A percentile compares a stretch with the other conserved stretches of the same genome.
phyloP scores from a whole-genome alignment of 306 rosid genomes.

The Citrullus colocynthis region DNA sequence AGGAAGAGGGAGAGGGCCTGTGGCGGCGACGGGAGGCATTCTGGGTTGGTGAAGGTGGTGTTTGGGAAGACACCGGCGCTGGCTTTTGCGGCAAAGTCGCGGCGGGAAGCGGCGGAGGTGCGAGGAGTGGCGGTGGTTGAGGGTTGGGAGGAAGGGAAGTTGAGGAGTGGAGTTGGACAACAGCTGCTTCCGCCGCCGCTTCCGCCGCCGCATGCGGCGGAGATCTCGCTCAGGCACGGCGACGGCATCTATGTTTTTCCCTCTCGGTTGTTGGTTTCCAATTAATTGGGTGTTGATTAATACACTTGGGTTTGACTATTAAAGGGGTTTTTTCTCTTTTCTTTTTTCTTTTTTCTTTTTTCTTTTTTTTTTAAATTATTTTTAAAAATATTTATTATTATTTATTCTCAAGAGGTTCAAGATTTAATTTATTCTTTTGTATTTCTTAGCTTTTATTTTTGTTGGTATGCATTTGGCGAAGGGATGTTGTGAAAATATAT shows the following conservation, averaged over 20 bases:
- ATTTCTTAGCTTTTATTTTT: neutral
- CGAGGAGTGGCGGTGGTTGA: slow-evolving; percentile 20
- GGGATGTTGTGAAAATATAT: neutral
- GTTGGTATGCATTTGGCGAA: neutral
- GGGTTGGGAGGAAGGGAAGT: slow-evolving; percentile 15
- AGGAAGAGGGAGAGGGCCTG: slow-evolving; percentile 54
- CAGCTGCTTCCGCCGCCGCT: slow-evolving; percentile 35
- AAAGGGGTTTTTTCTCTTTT: neutral
- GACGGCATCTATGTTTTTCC: slow-evolving; percentile 23
- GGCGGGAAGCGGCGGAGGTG: slow-evolving; percentile 51
- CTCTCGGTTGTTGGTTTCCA: neutral
- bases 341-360: too few relatives aligned
- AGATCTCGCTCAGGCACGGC: slow-evolving; percentile 32
- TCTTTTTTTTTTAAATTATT: too few relatives aligned
- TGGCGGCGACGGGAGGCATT: slow-evolving; percentile 55
- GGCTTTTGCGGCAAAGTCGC: slow-evolving; percentile 42
- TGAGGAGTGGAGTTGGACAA: slow-evolving; percentile 42
- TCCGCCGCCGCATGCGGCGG: slow-evolving; percentile 32
- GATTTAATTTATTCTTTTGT: neutral
- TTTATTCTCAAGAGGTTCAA: neutral
- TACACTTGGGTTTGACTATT: neutral
- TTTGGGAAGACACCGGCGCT: slow-evolving; percentile 60
- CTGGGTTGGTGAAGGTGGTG: slow-evolving; percentile 70
- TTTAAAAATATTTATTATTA: too few relatives aligned
- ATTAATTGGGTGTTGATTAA: neutral